phyloP scores from a whole-genome alignment of 352 stramenopile species.

The Globisporangium yorkense region DNA sequence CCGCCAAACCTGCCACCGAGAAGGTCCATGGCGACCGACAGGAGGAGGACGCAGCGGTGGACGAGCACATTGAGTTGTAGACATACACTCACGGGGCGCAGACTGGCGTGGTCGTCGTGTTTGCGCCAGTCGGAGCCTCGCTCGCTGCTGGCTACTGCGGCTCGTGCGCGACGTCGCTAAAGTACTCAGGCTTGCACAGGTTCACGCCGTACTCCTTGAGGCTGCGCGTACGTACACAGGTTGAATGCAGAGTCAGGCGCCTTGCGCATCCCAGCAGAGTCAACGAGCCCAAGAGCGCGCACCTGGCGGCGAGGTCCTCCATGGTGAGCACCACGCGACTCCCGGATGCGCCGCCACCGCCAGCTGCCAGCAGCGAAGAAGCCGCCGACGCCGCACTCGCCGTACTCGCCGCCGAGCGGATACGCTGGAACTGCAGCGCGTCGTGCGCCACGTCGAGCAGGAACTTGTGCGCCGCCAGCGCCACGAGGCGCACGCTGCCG shows the following conservation, averaged over 20 bases:
- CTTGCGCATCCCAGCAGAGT: too few species aligned
- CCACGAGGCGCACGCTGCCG: slow-evolving; percentile 53
- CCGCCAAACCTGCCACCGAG: neutral
- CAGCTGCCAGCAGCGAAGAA: slow-evolving; percentile 5
- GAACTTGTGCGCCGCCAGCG: slow-evolving; percentile 74
- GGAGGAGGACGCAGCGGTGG: slow-evolving; percentile 11
- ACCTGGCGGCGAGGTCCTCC: slow-evolving; percentile 66
- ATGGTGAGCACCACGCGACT: slow-evolving; percentile 51
- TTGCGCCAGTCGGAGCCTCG: too few species aligned
- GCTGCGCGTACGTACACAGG: slow-evolving; percentile 16
- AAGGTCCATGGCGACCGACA: neutral
- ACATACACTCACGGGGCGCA: neutral
- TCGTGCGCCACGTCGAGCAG: slow-evolving; percentile 74
- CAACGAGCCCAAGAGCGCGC: neutral
- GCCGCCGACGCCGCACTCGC: slow-evolving; percentile 4
- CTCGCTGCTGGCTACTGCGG: neutral
- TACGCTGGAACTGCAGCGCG: slow-evolving; percentile 73
- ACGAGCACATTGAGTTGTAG: slow-evolving; percentile 43
- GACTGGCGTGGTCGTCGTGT: neutral
- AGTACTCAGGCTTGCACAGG: slow-evolving; percentile 76
- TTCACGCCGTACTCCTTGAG: slow-evolving; percentile 80
- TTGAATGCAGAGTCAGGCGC: neutral
- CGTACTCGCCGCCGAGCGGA: slow-evolving; percentile 30
- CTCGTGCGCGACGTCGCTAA: slow-evolving; percentile 52
- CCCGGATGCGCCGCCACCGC: slow-evolving; percentile 14